Base-by-base conservation (phyloP, 371 early-diverging fungal species). In the Apophysomyces variabilis region DNA sequence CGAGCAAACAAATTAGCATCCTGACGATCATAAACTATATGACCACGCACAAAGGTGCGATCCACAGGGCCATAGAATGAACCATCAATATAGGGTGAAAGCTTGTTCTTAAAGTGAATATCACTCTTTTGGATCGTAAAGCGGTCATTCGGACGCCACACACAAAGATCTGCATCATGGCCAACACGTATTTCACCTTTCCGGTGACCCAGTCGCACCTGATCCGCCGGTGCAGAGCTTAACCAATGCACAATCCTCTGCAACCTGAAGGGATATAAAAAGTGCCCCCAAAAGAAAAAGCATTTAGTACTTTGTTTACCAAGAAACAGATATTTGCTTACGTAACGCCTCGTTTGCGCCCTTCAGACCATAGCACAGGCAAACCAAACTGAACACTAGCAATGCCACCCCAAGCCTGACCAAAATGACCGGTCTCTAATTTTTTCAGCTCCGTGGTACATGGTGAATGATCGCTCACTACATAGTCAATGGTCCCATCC, bases 401-500 rank as follows among this genome's bases (percentile, higher is more conserved):
- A 71, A 93, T 91, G 63, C 93, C 93, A 66, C 93, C 93, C 93
- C 93, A 93, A 32, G 93, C 92, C 57, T 82, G 80, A 44, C 89
- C 80, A 76, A 93, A 93, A 75, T 93, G 89, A 62, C 92, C 92
- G 45, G 84, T 79, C 13, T 78, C 81, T 50, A 84, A 78, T 58
- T 82, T 79, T 82, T 93, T 93, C 59, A 93, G 79, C 21, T 91
- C 87, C 5, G 90, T 89, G 3, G 90, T 90, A 71, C 92, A 92
- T 41, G 93, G 93, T 18, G 93, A 93, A 69, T 93, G 93, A 67
- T 93, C 93, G 43, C 91, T 90, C 44, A 93, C 93, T 5, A 93
- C 89, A 73, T 89, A 89, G 71, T 92, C 93, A 64, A 93, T 93
- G 16, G 90, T 86, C 18, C 93, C 92, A 67, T 92, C 91, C 66